Evolutionary conservation across 176 grass and related monocot genomes (phyloP), one percentile per base, ranked within the genome.

Genomic region (Pontederia crassipes): DNA sequence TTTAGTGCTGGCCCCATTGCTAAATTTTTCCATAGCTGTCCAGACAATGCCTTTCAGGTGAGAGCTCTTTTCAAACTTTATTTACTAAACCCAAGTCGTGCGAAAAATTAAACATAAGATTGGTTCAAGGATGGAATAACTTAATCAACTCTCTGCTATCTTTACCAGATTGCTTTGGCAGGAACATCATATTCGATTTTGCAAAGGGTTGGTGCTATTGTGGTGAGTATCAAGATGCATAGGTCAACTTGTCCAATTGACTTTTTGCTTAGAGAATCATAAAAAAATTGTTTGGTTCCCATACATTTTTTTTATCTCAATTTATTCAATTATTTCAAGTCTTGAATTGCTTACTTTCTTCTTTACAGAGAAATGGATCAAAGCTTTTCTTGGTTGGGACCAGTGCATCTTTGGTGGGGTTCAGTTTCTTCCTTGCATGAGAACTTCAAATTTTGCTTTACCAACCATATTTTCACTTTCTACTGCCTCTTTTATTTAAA

Each of bases 41-140:
- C 93, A 18, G 93, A 97, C 60, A 97, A 97, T 77, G 93, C 93
- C 69, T 97, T 97, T 85, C 93, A 97, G 79, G 93, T 97, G 12
- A 73, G 49, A 60, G 13, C 26, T 75, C 17, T 10, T 67, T 14
- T 16, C 8, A 15, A 47, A 17, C 55, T 54, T 20, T 55, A 61
- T 77, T 49, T 2, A 48, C 8, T 55, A 40, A 40, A 40, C 32
- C 32, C 32, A 1, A 40, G 32, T 40, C 32, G 2, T 40, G 32
- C 2, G 2, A 0, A 67, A 68, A 16, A 28, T 11, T 20, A 27
- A 24, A 70, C 46, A 46, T 49, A 55, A 24, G 20, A 8, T 65
- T 49, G 47, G 46, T 10, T 1, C 59, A 64, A 49, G n/a, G 4
- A 66, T 57, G 32, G 66, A 61, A 74, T 28, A 46, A 68, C 51